Evolutionary conservation across 176 grass and related monocot genomes (phyloP), one percentile per base, ranked within the genome.

Genomic region (Carex myosuroides): DNA sequence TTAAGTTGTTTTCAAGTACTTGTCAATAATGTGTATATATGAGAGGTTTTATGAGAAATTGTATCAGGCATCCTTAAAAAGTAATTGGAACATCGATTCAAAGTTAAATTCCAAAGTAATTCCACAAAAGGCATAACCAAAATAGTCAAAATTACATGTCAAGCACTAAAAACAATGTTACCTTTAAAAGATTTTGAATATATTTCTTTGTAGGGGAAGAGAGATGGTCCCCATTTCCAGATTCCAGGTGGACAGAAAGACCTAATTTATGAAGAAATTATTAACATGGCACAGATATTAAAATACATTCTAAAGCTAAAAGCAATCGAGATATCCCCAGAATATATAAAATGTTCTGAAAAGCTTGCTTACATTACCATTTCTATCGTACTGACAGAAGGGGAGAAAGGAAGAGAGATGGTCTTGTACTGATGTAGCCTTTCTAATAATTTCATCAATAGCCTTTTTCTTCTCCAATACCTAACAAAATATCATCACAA

Each of bases 121-220:
- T 50, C 58, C 76, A 48, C 30, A 6, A 76, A 60, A 42, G 10
- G 5, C 13, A 32, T 56, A 42, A 74, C 29, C 17, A 24, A 48
- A 83, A 66, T 39, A 69, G 48, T 24, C 50, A 33, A 74, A 86
- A 64, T 10, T 8, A 20, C 22, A 33, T 65, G 13, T 8, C 75
- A 81, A 29, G 20, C 1, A 13, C 13, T 1, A 46, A 71, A 72
- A 16, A 1, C 46, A 16, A 57, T 69, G 3, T 80, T 85, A 95
- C 89, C 93, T 90, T 98, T 7, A 98, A 87, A 92, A 98, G 89
- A 81, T 91, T 91, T 88, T 92, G 91, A 70, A 98, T 88, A 76
- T 79, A 92, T 20, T 90, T 95, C 83, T 87, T 93, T 59, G 20
- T 72, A 32, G 82, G 29, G 79, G 89, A 50, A 18, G 88, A 73